Conservation (phyloP, 805 yeast genomes). For the Metschnikowia proteae region DNA sequence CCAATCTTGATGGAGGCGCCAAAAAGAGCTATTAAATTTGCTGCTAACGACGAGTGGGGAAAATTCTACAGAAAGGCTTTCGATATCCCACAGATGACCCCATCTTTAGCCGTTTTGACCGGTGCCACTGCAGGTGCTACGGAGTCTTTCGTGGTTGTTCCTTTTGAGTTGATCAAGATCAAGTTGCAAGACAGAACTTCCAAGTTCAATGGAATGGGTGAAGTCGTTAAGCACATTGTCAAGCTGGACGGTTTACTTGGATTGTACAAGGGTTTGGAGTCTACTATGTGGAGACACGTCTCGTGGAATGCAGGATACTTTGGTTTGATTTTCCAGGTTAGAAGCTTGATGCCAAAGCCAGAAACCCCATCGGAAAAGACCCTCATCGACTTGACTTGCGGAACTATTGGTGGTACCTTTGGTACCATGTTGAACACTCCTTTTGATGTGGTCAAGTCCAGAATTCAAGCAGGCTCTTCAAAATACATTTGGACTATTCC, state of each 20-base stretch:
- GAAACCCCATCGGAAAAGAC: conserved; percentile 69
- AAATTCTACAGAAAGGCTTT: conserved; percentile 70
- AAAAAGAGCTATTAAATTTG: conserved; percentile 96
- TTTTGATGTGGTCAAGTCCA: conserved; percentile 93
- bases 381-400: conserved; percentile 82
- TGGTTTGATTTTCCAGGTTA: conserved; percentile 87
- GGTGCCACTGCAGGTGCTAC: conserved; percentile 99
- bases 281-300: conserved; percentile 95
- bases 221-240: conserved; percentile 71
- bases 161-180: conserved; percentile 93
- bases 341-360: conserved; percentile 75
- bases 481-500: conserved; percentile 94
- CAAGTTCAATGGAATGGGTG: conserved; percentile 77
- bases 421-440: conserved; percentile 97
- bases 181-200: conserved; percentile 87
- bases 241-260: conserved; percentile 76
- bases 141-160: conserved; percentile 95
- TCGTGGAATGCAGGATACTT: conserved; percentile 98
- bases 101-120: conserved; percentile 79
- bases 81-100: conserved; percentile 68
- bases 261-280: conserved; percentile 91
- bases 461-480: conserved; percentile 88
- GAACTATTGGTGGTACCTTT: conserved; percentile 93
- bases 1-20: conserved; percentile 99
- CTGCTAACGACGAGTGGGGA: conserved; percentile 97